Percentiles rank a stretch among this genome's conserved stretches.
Conservation (phyloP, 2,329 filamentous ascomycete genomes). For the Domatiomyces globalis region DNA sequence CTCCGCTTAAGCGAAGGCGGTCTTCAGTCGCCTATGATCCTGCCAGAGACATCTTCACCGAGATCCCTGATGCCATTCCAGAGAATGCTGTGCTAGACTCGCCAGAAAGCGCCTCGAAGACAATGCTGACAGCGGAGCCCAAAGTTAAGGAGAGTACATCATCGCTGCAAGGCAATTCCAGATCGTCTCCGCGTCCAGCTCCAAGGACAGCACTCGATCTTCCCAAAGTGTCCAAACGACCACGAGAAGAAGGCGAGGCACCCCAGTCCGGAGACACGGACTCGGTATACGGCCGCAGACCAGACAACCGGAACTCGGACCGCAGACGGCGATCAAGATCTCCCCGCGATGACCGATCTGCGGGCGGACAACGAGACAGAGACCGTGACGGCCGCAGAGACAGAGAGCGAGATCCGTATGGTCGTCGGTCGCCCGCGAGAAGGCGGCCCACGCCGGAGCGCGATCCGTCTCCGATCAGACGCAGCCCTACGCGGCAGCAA, state of each 20-base stretch:
- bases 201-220: slow-evolving; percentile 13
- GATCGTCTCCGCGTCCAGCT: background rate
- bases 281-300: background rate
- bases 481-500: slow-evolving; percentile 28
- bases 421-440: slow-evolving; percentile 19
- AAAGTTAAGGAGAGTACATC: slow-evolving; percentile 4
- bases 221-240: slow-evolving; percentile 11
- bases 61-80: slow-evolving; percentile 16
- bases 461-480: slow-evolving; percentile 26
- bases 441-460: slow-evolving; percentile 25
- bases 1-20: slow-evolving; percentile 8
- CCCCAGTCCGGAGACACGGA: slow-evolving; percentile 15
- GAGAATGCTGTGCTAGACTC: slow-evolving; percentile 17
- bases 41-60: slow-evolving; percentile 23
- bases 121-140: slow-evolving; percentile 1
- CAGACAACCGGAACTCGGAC: background rate
- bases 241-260: slow-evolving; percentile 16
- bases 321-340: slow-evolving; percentile 5
- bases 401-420: slow-evolving; percentile 3
- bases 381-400: background rate
- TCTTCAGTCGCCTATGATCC: slow-evolving; percentile 22
- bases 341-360: slow-evolving; percentile 10
- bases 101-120: slow-evolving; percentile 4
- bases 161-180: background rate
- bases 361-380: slow-evolving; percentile 6